Evolutionary conservation across 1,284 basidiomycete species (phyloP).

Genomic region (Boletellus sp.): DNA sequence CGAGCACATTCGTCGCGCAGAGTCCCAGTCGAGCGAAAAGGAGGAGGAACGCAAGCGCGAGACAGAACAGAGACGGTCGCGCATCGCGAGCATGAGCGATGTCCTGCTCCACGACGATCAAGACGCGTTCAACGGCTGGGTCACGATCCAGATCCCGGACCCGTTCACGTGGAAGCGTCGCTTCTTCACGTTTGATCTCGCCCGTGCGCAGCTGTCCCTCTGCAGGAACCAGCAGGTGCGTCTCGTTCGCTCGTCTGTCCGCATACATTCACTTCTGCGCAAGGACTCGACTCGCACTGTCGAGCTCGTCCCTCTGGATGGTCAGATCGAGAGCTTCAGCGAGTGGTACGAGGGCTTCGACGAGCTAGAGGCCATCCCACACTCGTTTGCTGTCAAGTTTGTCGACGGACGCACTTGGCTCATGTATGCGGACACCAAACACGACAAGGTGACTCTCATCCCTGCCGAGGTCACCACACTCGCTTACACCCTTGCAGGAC

Average conservation of each 20-base stretch:
- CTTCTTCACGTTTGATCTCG: constrained; percentile 56
- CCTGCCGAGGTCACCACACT: not conserved
- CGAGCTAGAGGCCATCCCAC: constrained; percentile 63
- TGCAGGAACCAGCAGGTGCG: constrained; percentile 56
- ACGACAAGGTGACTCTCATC: constrained; percentile 55
- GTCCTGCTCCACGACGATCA: constrained; percentile 38
- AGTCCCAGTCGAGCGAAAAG: constrained; percentile 44
- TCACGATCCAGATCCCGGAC: constrained; percentile 59
- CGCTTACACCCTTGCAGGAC: constrained; percentile 18
- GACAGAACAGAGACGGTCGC: constrained; percentile 44
- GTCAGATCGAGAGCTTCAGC: constrained; percentile 44
- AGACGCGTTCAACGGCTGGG: constrained; percentile 55
- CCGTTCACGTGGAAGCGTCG: constrained; percentile 63
- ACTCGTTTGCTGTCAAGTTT: constrained; percentile 69
- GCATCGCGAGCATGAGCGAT: constrained; percentile 43
- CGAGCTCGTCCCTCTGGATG: constrained; percentile 49
- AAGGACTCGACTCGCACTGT: constrained; percentile 48
- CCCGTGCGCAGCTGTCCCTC: constrained; percentile 42
- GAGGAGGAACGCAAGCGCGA: constrained; percentile 43
- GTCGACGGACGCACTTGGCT: constrained; percentile 50
- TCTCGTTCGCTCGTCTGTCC: not conserved
- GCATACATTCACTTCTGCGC: constrained; percentile 4
- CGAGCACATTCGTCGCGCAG: constrained; percentile 46
- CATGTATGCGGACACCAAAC: constrained; percentile 62
- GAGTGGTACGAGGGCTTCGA: constrained; percentile 75